These are phyloP conservation scores for Jacaranda mimosifolia DNA, from an alignment of 257 asterid genomes.

Conservation along the genomic window DNA sequence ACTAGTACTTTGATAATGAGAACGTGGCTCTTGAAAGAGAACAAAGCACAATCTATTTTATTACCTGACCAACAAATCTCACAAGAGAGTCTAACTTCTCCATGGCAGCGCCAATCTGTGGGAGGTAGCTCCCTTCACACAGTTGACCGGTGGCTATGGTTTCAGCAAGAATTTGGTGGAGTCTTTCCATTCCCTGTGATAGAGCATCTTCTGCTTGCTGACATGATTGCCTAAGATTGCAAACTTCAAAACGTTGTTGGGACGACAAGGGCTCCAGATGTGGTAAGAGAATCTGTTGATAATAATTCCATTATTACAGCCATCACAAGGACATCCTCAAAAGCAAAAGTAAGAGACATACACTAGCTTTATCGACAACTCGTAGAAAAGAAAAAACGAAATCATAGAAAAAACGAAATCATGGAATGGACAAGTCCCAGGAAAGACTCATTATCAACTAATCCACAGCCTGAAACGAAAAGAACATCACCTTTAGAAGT, in stretches of 20 bases:
- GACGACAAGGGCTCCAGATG: conserved; percentile 70
- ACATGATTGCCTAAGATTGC: conserved; percentile 70
- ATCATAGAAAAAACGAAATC: no score
- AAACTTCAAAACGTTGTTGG: conserved; percentile 57
- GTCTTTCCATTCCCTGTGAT: conserved; percentile 85
- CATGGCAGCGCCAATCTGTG: conserved; percentile 66
- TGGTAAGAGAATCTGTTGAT: conserved; percentile 71
- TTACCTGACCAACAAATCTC: conserved; percentile 87
- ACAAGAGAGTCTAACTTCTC: conserved; percentile 76
- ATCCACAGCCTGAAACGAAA: background rate
- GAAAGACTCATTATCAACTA: no score
- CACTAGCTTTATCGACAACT: background rate
- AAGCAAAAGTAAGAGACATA: background rate
- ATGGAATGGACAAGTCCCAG: no score
- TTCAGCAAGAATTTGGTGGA: conserved; percentile 64
- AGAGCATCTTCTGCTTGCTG: conserved; percentile 95
- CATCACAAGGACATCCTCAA: conserved; percentile 3
- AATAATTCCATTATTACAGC: conserved; percentile 3
- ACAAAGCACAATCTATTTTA: background rate
- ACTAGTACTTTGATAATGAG: no score
- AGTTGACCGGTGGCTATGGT: conserved; percentile 63
- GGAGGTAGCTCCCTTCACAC: conserved; percentile 66
- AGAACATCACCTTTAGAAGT: conserved; percentile 68
- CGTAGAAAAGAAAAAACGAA: no score
- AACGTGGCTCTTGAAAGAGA: background rate